Evolutionary conservation across 2,329 filamentous ascomycete genomes (phyloP).

Genomic region (Cladorrhinum sp.): DNA sequence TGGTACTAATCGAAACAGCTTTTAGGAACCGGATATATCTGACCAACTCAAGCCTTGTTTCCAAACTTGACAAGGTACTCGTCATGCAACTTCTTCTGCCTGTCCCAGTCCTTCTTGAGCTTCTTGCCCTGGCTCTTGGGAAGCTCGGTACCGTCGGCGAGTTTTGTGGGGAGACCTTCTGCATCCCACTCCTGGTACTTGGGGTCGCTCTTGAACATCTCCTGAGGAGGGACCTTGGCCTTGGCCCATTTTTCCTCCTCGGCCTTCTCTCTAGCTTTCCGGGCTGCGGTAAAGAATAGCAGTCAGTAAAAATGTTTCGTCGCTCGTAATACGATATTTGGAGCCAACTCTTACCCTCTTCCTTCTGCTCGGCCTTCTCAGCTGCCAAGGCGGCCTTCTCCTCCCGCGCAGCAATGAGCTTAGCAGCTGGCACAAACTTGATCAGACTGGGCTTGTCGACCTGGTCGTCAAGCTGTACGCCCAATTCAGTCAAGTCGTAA

Average conservation of each 20-base stretch:
- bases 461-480: conserved; percentile 85
- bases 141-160: conserved; percentile 74
- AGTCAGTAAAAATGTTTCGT: not conserved
- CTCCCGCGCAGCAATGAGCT: conserved; percentile 54
- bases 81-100: conserved; percentile 81
- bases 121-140: conserved; percentile 79
- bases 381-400: conserved; percentile 60
- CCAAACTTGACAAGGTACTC: conserved; percentile 47
- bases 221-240: conserved; percentile 52
- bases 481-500: conserved; percentile 73
- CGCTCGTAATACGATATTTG: too few relatives aligned
- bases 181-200: conserved; percentile 75
- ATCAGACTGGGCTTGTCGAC: conserved; percentile 68
- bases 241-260: conserved; percentile 51
- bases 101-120: conserved; percentile 84
- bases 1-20: too few relatives aligned
- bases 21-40: too few relatives aligned
- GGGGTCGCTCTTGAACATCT: conserved; percentile 56
- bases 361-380: conserved; percentile 56
- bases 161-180: conserved; percentile 74
- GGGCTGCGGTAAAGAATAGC: conserved; percentile 14
- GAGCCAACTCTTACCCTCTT: conserved; percentile 44
- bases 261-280: conserved; percentile 47
- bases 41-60: not conserved
- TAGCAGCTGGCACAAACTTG: conserved; percentile 56